Conservation (phyloP, 352 stramenopile genomes). For the Pythium chondricola region DNA sequence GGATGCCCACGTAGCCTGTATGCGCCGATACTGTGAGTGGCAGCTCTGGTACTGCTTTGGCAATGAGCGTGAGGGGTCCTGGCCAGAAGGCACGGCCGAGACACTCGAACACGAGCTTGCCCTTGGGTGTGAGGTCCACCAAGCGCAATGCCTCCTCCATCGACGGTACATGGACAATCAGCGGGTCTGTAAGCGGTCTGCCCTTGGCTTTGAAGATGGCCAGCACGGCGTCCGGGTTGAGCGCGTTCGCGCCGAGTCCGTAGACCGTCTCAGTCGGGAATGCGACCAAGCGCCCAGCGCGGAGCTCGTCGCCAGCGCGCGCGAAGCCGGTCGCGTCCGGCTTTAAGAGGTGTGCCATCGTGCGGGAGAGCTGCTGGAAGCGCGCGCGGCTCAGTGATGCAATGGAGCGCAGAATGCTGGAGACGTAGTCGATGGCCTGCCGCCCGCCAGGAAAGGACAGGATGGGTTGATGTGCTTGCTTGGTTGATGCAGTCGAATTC, state of each 20-base stretch:
- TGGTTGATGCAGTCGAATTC: background rate
- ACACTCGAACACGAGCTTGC: slow-evolving; percentile 65
- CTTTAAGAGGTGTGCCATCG: slow-evolving; percentile 43
- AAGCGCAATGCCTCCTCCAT: slow-evolving; percentile 85
- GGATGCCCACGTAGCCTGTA: slow-evolving; percentile 97
- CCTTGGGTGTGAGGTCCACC: slow-evolving; percentile 72
- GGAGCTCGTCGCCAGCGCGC: slow-evolving; percentile 58
- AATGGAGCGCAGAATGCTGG: slow-evolving; percentile 1
- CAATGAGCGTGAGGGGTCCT: slow-evolving; percentile 96
- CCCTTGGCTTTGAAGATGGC: slow-evolving; percentile 96
- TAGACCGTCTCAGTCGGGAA: slow-evolving; percentile 99
- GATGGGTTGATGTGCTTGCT: background rate
- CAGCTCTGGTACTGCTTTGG: slow-evolving; percentile 82
- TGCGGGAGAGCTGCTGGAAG: background rate
- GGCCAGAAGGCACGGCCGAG: slow-evolving; percentile 94
- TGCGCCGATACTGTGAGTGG: slow-evolving; percentile 85
- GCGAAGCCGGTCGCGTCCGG: slow-evolving; percentile 39
- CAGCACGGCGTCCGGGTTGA: slow-evolving; percentile 90
- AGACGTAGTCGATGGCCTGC: background rate
- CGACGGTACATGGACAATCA: slow-evolving; percentile 97
- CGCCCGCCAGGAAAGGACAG: background rate
- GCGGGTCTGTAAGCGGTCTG: slow-evolving; percentile 93
- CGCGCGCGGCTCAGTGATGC: background rate
- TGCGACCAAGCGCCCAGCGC: slow-evolving; percentile 73
- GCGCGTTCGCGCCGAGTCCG: slow-evolving; percentile 95